Evolutionary conservation across 441 rosid genomes (phyloP).

Genomic region (Syzygium malaccense): DNA sequence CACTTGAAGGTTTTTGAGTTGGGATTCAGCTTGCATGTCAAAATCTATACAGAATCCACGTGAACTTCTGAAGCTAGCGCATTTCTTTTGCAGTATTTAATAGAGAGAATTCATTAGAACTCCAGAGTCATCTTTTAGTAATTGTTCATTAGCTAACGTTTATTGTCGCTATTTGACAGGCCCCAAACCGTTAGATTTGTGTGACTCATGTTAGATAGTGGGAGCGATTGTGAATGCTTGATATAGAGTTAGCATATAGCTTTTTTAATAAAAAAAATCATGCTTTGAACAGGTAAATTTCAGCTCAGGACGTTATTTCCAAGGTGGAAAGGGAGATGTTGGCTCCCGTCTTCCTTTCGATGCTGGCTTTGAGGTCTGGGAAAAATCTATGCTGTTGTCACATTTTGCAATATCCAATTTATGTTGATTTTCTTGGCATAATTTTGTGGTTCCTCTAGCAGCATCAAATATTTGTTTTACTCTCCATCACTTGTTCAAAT

Average conservation of each 20-base stretch:
- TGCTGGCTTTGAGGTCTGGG: conserved; percentile 90
- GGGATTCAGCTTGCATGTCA: neutral
- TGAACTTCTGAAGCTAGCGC: neutral
- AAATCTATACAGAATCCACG: neutral
- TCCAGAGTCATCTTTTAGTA: neutral
- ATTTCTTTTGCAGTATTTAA: neutral
- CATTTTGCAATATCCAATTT: neutral
- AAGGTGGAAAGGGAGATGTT: conserved; percentile 28
- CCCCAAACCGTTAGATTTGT: neutral
- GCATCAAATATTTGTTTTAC: neutral
- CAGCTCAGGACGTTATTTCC: conserved; percentile 94
- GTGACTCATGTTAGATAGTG: neutral
- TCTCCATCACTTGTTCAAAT: neutral
- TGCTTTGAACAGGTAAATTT: conserved; percentile 65
- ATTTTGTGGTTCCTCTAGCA: neutral
- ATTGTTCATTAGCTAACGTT: neutral
- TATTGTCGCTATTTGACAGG: neutral
- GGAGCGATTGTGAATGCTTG: neutral
- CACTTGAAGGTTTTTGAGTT: neutral
- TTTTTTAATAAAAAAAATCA: neutral
- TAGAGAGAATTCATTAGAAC: neutral
- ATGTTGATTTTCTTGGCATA: conserved; percentile 2
- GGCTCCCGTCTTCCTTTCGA: conserved; percentile 76
- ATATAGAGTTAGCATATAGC: neutral
- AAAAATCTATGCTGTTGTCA: neutral